phyloP scores from a whole-genome alignment of 805 yeast genomes.

The Candida golubevii region DNA sequence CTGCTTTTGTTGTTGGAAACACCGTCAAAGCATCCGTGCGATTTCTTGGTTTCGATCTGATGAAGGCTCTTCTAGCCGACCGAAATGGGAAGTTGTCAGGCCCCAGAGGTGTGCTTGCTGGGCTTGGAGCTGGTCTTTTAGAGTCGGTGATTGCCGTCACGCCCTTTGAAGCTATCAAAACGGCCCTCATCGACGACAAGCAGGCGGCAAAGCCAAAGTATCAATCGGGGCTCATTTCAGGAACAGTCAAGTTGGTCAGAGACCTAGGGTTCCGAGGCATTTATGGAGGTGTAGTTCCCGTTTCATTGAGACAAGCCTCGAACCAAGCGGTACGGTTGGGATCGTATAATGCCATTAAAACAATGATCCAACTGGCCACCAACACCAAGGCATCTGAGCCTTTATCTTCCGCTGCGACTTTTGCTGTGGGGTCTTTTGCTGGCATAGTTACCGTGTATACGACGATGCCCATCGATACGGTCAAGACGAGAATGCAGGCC shows the following conservation, averaged over 20 bases:
- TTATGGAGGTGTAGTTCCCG: slow-evolving; percentile 88
- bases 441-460: slow-evolving; percentile 87
- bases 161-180: slow-evolving; percentile 94
- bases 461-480: slow-evolving; percentile 94
- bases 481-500: slow-evolving; percentile 96
- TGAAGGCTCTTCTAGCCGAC: slow-evolving; percentile 74
- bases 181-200: slow-evolving; percentile 92
- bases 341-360: slow-evolving; percentile 83
- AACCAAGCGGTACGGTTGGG: slow-evolving; percentile 94
- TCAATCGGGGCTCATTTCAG: slow-evolving; percentile 56
- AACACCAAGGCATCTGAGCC: slow-evolving; percentile 68
- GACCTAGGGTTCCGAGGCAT: slow-evolving; percentile 83
- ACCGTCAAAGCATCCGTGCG: slow-evolving; percentile 96
- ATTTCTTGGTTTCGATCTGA: slow-evolving; percentile 86
- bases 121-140: slow-evolving; percentile 93
- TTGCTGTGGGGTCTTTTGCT: slow-evolving; percentile 84
- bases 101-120: slow-evolving; percentile 89
- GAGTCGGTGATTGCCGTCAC: slow-evolving; percentile 94
- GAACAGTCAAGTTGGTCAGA: slow-evolving; percentile 58
- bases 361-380: slow-evolving; percentile 66
- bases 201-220: slow-evolving; percentile 74
- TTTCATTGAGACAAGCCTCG: slow-evolving; percentile 91
- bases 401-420: slow-evolving; percentile 73
- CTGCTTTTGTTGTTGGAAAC: slow-evolving; percentile 93
- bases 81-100: slow-evolving; percentile 84